Percentiles rank a stretch among this genome's conserved stretches.
These are phyloP conservation scores for Plantago lanceolata DNA, from an alignment of 305 asterid genomes.

Conservation along the genomic window DNA sequence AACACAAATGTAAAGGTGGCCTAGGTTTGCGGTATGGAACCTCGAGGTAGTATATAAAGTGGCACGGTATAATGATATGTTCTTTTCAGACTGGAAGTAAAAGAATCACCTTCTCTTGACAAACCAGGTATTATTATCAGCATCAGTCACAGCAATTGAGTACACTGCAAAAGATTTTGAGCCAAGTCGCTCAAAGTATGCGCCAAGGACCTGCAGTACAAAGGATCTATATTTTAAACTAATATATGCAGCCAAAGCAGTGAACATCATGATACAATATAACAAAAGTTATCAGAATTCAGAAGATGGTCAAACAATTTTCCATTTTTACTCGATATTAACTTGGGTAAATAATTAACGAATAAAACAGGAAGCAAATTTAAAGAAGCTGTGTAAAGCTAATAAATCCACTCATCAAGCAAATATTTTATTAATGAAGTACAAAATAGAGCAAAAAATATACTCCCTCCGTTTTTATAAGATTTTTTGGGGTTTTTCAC, in stretches of 20 bases:
- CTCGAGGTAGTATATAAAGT: neutral
- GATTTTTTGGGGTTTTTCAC: too few relatives aligned
- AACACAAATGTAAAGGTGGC: too few relatives aligned
- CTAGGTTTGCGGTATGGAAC: too few relatives aligned
- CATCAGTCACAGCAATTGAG: constrained; percentile 80
- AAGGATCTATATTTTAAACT: constrained; percentile 28
- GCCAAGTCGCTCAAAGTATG: constrained; percentile 87
- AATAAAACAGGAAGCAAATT: constrained; percentile 8
- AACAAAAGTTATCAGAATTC: constrained; percentile 12
- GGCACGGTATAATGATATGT: constrained; percentile 15
- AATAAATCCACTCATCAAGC: neutral
- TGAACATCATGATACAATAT: constrained; percentile 19
- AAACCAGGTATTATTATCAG: constrained; percentile 70
- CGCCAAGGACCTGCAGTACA: constrained; percentile 77
- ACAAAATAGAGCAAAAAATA: too few relatives aligned
- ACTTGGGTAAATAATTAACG: constrained; percentile 16
- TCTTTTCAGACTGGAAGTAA: constrained; percentile 23
- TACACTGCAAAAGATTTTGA: constrained; percentile 94
- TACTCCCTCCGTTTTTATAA: too few relatives aligned
- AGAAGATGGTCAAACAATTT: constrained; percentile 11
- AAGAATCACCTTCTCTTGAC: constrained; percentile 79
- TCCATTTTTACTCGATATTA: constrained; percentile 10
- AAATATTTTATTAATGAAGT: too few relatives aligned
- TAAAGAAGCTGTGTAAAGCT: constrained; percentile 1
- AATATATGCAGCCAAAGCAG: constrained; percentile 1